Conservation (phyloP, 495 filamentous ascomycete genomes). For the Xylaria palmicola region DNA sequence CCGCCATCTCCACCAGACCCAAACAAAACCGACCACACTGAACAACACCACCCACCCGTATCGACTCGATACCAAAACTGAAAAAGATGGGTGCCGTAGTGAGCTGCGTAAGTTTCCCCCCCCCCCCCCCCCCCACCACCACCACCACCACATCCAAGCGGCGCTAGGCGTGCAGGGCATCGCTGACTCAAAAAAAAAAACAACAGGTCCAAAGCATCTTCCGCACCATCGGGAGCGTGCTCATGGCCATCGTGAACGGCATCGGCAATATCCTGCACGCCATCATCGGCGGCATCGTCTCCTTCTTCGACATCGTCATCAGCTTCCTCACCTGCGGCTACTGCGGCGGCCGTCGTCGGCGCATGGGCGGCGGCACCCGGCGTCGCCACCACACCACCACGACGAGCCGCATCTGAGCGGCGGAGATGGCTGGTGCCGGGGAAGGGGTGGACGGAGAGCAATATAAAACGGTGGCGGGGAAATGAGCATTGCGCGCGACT, state of each 20-base stretch:
- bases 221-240: constrained; percentile 75
- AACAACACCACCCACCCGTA: constrained; percentile 11
- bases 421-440: constrained; percentile 8
- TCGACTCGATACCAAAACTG: constrained; percentile 34
- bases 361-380: constrained; percentile 12
- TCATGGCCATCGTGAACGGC: constrained; percentile 83
- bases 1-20: constrained; percentile 16
- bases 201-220: constrained; percentile 73
- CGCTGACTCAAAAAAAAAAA: not conserved
- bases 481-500: not conserved
- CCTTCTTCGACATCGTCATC: constrained; percentile 81
- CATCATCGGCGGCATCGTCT: constrained; percentile 78
- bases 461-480: no score
- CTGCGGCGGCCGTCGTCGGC: constrained; percentile 34
- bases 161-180: not conserved
- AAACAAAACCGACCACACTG: constrained; percentile 15
- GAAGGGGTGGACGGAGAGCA: not conserved
- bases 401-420: constrained; percentile 28
- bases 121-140: not conserved
- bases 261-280: constrained; percentile 71
- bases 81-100: constrained; percentile 96
- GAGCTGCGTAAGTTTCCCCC: constrained; percentile 77
- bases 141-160: not conserved
- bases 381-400: constrained; percentile 25
- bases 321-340: constrained; percentile 79